phyloP scores from a whole-genome alignment of 2,329 filamentous ascomycete genomes.

The Colletotrichum plurivorum region DNA sequence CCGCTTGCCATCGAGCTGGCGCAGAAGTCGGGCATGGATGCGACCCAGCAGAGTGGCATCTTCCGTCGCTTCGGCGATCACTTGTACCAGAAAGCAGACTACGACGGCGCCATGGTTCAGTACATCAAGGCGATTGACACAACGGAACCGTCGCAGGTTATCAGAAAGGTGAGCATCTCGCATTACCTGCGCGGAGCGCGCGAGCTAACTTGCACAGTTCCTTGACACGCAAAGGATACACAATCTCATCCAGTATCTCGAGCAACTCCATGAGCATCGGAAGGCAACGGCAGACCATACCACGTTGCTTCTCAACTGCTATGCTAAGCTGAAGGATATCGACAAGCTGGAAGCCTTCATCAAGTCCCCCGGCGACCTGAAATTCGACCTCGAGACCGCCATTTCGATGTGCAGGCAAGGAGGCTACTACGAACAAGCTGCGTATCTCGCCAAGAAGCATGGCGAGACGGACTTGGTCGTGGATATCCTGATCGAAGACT shows the following conservation, averaged over 20 bases:
- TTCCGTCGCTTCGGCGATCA: constrained; percentile 95
- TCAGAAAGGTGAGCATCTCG: constrained; percentile 78
- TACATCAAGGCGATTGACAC: constrained; percentile 97
- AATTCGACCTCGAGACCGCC: constrained; percentile 96
- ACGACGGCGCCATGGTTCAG: constrained; percentile 98
- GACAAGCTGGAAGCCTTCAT: constrained; percentile 97
- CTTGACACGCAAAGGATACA: constrained; percentile 97
- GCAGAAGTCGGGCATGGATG: constrained; percentile 87
- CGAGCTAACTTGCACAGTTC: constrained; percentile 70
- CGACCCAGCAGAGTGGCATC: constrained; percentile 88
- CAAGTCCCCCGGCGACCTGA: constrained; percentile 92
- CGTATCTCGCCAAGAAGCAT: constrained; percentile 94
- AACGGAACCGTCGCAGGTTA: constrained; percentile 96
- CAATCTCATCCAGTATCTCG: constrained; percentile 96
- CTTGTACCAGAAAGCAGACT: constrained; percentile 94
- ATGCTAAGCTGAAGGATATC: constrained; percentile 97
- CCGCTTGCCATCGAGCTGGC: constrained; percentile 92
- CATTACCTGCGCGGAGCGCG: background rate
- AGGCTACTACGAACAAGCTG: constrained; percentile 96
- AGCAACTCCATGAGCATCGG: constrained; percentile 94
- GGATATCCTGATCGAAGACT: constrained; percentile 95
- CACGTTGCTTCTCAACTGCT: constrained; percentile 94
- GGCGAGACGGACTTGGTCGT: constrained; percentile 94
- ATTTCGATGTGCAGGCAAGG: constrained; percentile 98
- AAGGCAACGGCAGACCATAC: constrained; percentile 96